phyloP scores from a whole-genome alignment of 352 stramenopile genomes.

The Phytophthora pisi region DNA sequence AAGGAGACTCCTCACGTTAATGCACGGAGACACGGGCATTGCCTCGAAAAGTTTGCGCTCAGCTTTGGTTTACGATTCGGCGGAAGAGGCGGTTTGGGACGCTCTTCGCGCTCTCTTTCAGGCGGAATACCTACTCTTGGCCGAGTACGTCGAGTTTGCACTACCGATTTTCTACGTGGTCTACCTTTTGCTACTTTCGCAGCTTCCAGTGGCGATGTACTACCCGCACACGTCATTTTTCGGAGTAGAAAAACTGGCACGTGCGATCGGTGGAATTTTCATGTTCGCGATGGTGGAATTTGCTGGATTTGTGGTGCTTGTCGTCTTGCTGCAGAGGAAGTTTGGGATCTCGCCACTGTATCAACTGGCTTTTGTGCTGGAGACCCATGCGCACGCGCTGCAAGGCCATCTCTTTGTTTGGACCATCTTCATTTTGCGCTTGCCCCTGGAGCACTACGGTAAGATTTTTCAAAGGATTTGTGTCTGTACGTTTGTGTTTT shows the following conservation, averaged over 20 bases:
- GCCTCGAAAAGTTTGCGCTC: not conserved
- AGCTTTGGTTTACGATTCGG: not conserved
- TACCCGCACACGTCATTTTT: conserved; percentile 15
- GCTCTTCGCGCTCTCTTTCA: not conserved
- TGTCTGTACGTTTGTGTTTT: not conserved
- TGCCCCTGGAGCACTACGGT: conserved; percentile 35
- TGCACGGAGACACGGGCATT: not conserved
- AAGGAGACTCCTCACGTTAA: not conserved
- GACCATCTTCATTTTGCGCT: conserved; percentile 30
- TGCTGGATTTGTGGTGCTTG: conserved; percentile 9
- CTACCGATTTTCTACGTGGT: conserved; percentile 14
- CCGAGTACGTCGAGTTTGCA: conserved; percentile 22
- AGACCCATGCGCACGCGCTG: conserved; percentile 26
- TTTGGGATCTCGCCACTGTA: conserved; percentile 35
- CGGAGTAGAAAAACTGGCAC: not conserved
- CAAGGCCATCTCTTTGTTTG: conserved; percentile 33
- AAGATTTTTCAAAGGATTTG: not conserved
- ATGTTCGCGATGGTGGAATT: conserved; percentile 22
- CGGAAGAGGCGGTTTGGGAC: conserved; percentile 1
- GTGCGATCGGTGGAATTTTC: not conserved
- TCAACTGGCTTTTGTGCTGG: conserved; percentile 46
- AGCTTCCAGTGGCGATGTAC: conserved; percentile 23
- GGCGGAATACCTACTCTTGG: conserved; percentile 17
- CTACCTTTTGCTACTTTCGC: conserved; percentile 1
- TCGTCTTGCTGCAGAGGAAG: conserved; percentile 12